These are phyloP conservation scores for Salvia hispanica DNA, from an alignment of 257 asterid species.

Conservation along the genomic window DNA sequence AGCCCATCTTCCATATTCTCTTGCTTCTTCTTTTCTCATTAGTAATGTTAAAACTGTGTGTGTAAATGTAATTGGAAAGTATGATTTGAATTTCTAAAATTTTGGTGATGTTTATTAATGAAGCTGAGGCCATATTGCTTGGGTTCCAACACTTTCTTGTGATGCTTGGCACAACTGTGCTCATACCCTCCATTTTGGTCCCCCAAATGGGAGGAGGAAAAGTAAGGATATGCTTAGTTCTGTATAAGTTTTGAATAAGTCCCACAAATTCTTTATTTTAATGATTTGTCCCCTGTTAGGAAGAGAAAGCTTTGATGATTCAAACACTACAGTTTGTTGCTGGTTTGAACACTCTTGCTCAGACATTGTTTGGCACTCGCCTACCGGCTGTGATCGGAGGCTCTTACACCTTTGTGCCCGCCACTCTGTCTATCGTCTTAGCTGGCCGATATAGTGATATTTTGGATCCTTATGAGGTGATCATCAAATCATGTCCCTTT, in stretches of 20 bases:
- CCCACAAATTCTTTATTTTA: conserved; percentile 6
- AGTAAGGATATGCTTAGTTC: conserved; percentile 40
- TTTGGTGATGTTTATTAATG: conserved; percentile 33
- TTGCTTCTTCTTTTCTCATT: too few relatives aligned
- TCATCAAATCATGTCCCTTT: neutral
- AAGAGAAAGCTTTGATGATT: conserved; percentile 80
- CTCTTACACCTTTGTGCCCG: conserved; percentile 79
- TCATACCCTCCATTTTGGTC: conserved; percentile 70
- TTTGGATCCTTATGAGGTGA: conserved; percentile 69
- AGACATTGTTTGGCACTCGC: conserved; percentile 78
- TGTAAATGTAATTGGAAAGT: neutral
- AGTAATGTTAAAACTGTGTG: neutral
- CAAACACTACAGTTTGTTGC: conserved; percentile 94
- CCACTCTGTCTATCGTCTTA: conserved; percentile 79
- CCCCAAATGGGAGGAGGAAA: conserved; percentile 96
- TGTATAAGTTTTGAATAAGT: neutral
- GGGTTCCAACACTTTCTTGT: conserved; percentile 97
- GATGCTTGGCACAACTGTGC: conserved; percentile 97
- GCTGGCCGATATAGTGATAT: conserved; percentile 67
- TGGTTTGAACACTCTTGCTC: conserved; percentile 80
- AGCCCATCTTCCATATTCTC: conserved; percentile 33
- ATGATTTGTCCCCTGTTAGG: conserved; percentile 40
- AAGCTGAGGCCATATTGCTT: conserved; percentile 96
- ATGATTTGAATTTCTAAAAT: neutral
- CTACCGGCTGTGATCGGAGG: conserved; percentile 87